Evolutionary conservation across 2,329 filamentous ascomycete genomes (phyloP).

Genomic region (Orbilia oligospora): DNA sequence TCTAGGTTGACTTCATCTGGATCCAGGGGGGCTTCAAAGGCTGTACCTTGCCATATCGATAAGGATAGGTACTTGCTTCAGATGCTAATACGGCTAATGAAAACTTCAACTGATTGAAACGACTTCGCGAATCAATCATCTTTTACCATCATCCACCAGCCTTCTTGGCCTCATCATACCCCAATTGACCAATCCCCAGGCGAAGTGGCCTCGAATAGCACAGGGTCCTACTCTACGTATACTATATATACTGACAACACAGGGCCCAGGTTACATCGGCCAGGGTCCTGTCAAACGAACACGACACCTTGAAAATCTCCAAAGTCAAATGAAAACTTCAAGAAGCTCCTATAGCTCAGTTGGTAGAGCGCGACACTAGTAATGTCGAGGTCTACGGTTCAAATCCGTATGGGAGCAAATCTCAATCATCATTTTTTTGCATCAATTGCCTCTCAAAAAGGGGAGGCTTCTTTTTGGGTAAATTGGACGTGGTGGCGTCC

Average conservation of each 20-base stretch:
- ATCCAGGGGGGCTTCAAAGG: no score
- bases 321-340: not conserved
- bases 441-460: not conserved
- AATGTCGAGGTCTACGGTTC: conserved; percentile 54
- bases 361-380: conserved; percentile 57
- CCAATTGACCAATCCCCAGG: no score
- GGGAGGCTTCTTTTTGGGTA: conserved; percentile 7
- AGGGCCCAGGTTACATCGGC: not conserved
- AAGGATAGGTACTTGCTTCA: no score
- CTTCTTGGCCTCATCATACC: no score
- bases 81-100: no score
- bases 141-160: no score
- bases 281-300: not conserved
- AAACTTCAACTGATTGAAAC: no score
- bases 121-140: no score
- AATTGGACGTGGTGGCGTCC: conserved; percentile 8
- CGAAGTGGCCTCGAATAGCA: no score
- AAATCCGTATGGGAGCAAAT: conserved; percentile 40
- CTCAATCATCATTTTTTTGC: not conserved
- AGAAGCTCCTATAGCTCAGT: conserved; percentile 47
- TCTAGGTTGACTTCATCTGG: no score
- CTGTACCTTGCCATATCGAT: no score
- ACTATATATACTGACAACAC: not conserved
- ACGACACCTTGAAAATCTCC: conserved; percentile 1
- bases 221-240: no score